Percentiles rank a stretch among this genome's conserved stretches.
Evolutionary conservation across 139 green algal genomes (phyloP).

Genomic region (Chlorella sorokiniana): DNA sequence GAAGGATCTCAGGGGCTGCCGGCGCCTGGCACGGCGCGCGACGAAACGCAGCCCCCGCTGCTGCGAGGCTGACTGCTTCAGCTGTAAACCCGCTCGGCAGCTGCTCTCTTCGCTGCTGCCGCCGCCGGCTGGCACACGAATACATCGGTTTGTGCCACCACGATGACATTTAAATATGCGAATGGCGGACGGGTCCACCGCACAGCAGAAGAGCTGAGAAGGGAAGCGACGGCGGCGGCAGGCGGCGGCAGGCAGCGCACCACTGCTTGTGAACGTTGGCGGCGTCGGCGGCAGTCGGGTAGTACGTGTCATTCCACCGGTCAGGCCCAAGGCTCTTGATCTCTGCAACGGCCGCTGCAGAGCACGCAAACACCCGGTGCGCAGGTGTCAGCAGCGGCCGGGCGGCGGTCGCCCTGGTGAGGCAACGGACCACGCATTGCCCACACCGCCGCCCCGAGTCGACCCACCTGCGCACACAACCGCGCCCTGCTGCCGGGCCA

Average conservation of each 20-base stretch:
- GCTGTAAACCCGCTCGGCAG: no score
- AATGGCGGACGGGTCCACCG: no score
- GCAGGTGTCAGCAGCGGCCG: background rate
- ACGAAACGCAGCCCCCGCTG: no score
- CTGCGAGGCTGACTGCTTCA: no score
- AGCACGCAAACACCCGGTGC: background rate
- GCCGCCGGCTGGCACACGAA: no score
- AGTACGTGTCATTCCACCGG: slow-evolving; percentile 95
- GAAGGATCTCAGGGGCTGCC: no score
- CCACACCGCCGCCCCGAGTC: no score
- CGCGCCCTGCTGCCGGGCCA: slow-evolving; percentile 22
- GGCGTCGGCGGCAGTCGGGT: slow-evolving; percentile 87
- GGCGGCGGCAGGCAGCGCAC: slow-evolving; percentile 44
- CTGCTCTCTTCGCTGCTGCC: no score
- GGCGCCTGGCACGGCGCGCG: no score
- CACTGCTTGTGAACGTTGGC: slow-evolving; percentile 85
- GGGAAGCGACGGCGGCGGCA: background rate
- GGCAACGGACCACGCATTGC: slow-evolving; percentile 3
- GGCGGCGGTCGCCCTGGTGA: background rate
- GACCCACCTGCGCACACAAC: slow-evolving; percentile 37
- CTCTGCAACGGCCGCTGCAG: slow-evolving; percentile 20
- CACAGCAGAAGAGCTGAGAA: no score
- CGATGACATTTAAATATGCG: no score
- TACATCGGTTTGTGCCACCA: no score
- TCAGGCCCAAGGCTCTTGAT: slow-evolving; percentile 55